Evolutionary conservation across 129 eudicot genomes (phyloP).

Genomic region (Erigeron canadensis): DNA sequence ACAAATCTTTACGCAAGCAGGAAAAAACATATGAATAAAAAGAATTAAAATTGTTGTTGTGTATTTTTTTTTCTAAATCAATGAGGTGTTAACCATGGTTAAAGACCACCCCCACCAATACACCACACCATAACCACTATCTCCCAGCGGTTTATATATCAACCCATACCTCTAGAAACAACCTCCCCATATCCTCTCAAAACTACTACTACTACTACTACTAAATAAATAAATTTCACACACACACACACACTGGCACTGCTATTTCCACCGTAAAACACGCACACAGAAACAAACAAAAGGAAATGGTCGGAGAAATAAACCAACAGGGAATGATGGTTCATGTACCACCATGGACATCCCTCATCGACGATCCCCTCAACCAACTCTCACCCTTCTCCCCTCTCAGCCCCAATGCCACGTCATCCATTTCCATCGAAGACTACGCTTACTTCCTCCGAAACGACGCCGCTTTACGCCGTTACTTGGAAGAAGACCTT

Average conservation of each 20-base stretch:
- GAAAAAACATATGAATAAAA: too few relatives aligned
- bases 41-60: too few relatives aligned
- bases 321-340: slow-evolving; percentile 45
- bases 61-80: too few relatives aligned
- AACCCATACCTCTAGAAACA: neutral
- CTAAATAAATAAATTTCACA: too few relatives aligned
- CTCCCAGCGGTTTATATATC: slow-evolving; percentile 61
- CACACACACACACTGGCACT: too few relatives aligned
- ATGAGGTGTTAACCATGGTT: slow-evolving; percentile 58
- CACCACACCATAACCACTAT: slow-evolving; percentile 41
- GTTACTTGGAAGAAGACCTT: slow-evolving; percentile 37
- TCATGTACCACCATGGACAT: slow-evolving; percentile 63
- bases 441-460: slow-evolving; percentile 51
- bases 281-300: slow-evolving; percentile 12
- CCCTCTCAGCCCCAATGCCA: slow-evolving; percentile 41
- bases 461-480: slow-evolving; percentile 49
- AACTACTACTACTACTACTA: slow-evolving; percentile 1
- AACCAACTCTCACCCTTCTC: slow-evolving; percentile 37
- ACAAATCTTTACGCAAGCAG: too few relatives aligned
- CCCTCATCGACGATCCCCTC: slow-evolving; percentile 31
- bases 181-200: neutral
- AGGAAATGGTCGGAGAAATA: slow-evolving; percentile 77
- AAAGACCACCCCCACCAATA: slow-evolving; percentile 34
- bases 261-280: slow-evolving; percentile 7
- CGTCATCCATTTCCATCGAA: slow-evolving; percentile 29